Evolutionary conservation across 768 basidiomycete species (phyloP), one percentile per base, ranked within the genome.

Genomic region (Collybiopsis luxurians): DNA sequence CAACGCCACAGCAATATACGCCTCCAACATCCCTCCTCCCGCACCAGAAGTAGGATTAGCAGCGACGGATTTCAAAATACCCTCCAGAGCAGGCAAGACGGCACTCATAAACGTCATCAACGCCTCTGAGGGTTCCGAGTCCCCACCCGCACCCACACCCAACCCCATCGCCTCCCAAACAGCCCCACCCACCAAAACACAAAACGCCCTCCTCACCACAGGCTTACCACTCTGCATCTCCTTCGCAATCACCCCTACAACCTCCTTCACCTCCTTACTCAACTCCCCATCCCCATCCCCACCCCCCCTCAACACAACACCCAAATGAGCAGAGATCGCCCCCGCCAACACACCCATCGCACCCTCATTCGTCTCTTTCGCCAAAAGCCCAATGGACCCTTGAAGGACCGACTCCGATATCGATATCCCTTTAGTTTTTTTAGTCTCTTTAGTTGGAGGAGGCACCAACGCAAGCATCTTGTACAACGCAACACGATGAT

Each of bases 401-500:
- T 79, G 64, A 0, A 92, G 82, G 1, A 86, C 70, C 0, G 70
- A 58, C 2, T 73, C 61, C 13, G 80, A 79, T 34, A 75, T 64
- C 11, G 56, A n/a, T n/a, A n/a, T n/a, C n/a, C n/a, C n/a, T n/a
- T n/a, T n/a, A n/a, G n/a, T n/a, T n/a, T n/a, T n/a, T n/a, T n/a
- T n/a, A n/a, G n/a, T n/a, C n/a, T n/a, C n/a, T n/a, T n/a, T 66
- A 12, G 62, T 40, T 4, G 81, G 81, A 2, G 86, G 76, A 0
- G 74, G 69, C 1, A 94, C 59, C 50, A 66, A 66, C 2, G 78
- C 71, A 1, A 94, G 77, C 86, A 98, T 92, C 1, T 83, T 79
- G 71, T 92, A 95, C 9, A 98, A 75, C 0, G 88, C 77, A 4
- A 85, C 69, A 17, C 95, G 85, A 67, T 98, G 94, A 55, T 96